Base-by-base conservation (phyloP, 1,284 basidiomycete species). In the Kalmanozyma brasiliensis region DNA sequence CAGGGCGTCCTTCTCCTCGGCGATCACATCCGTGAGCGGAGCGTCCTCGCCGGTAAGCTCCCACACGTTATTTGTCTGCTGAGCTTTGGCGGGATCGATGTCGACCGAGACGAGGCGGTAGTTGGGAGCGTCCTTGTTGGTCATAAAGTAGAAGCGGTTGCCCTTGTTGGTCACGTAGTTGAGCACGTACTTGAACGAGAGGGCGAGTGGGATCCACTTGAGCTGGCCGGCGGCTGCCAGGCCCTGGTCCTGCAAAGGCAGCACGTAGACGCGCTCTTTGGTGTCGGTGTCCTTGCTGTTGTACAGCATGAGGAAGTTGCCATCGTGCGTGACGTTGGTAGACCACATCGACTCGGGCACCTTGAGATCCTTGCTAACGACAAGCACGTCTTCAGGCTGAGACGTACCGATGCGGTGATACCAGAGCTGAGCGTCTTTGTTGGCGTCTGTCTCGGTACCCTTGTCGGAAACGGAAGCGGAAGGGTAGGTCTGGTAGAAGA, bases 1-100 rank as follows among this genome's bases (percentile, higher is more conserved):
- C 19, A 90, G 88, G 36, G 88, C 86, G 49, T 87, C 85, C 16
- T 77, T 65, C 77, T 89, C 86, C 81, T 93, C 90, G 0, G 90
- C 86, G 33, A 94, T 88, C 57, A 92, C 84, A 49, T 91, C 89
- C 48, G 84, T 83, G 77, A 87, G 86, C 44, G 58, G 52, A 11
- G 51, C 52, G 22, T 68, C 70, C 24, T 69, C 55, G 10, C 73
- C 74, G 10, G 49, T 48, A 16, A 81, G 59, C 51, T 77, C 55
- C 46, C 64, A 59, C 14, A 77, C 66, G 34, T 81, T 79, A 32
- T 49, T 49, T 24, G 65, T 69, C 33, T 24, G 19, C 19, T 67
- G 56, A 0, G 73, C 76, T 33, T 64, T 55, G 20, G 41, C 23
- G 0, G 62, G 46, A 37, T 74, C 63, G 2, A 80, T 8, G 35